Evolutionary conservation across 2,329 filamentous ascomycete genomes (phyloP).

Genomic region (Fusarium annulatum): DNA sequence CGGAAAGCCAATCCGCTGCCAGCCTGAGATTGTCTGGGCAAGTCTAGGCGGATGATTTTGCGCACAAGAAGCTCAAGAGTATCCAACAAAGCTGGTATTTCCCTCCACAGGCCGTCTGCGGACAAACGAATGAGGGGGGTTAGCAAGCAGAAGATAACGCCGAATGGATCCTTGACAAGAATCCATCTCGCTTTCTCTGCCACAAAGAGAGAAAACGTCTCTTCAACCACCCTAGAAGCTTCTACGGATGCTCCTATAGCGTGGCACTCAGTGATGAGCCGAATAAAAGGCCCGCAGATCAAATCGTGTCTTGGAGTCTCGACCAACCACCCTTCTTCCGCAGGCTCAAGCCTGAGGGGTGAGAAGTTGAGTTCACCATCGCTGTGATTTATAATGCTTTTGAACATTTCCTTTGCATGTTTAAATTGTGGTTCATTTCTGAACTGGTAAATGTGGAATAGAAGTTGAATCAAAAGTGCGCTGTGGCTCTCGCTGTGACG

Average conservation of each 20-base stretch:
- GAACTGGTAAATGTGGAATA: background rate
- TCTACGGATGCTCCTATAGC: background rate
- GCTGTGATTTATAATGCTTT: conserved; percentile 2
- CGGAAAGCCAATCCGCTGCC: background rate
- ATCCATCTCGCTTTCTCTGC: background rate
- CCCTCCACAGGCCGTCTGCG: background rate
- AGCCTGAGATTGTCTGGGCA: background rate
- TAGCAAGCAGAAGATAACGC: background rate
- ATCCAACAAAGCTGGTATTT: background rate
- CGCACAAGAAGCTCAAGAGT: conserved; percentile 9
- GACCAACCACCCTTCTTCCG: background rate
- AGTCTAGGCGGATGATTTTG: background rate
- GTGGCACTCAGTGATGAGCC: conserved; percentile 4
- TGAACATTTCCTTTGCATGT: background rate
- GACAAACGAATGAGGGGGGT: background rate
- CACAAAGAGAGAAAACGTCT: background rate
- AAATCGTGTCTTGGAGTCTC: background rate
- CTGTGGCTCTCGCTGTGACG: background rate
- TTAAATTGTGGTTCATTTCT: background rate
- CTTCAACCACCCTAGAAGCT: background rate
- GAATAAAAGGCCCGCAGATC: background rate
- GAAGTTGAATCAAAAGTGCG: conserved; percentile 1
- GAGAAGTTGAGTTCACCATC: conserved; percentile 3
- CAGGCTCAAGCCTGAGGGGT: background rate
- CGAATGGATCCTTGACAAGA: background rate